Conservation (phyloP, 495 filamentous ascomycete genomes). For the Penicillium lividum region DNA sequence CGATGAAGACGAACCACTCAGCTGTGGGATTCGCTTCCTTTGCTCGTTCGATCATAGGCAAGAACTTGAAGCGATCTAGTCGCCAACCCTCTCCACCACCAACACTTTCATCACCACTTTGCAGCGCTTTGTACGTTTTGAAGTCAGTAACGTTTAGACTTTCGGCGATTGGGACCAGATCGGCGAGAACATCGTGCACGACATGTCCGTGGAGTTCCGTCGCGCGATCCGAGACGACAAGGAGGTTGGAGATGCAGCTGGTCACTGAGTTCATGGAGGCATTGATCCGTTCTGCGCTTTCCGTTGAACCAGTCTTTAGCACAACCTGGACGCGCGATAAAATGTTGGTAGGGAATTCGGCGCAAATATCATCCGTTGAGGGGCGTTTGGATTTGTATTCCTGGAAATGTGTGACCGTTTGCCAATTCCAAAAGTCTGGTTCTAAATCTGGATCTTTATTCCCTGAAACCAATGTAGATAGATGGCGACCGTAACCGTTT, state of each 20-base stretch:
- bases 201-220: slow-evolving; percentile 34
- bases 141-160: slow-evolving; percentile 34
- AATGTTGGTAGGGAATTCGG: slow-evolving; percentile 34
- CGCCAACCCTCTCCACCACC: slow-evolving; percentile 47
- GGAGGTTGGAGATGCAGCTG: slow-evolving; percentile 41
- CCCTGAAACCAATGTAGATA: neutral
- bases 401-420: slow-evolving; percentile 15
- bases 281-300: slow-evolving; percentile 29
- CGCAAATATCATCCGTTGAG: slow-evolving; percentile 19
- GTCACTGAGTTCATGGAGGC: slow-evolving; percentile 38
- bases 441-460: slow-evolving; percentile 3
- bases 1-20: slow-evolving; percentile 65
- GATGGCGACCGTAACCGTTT: neutral
- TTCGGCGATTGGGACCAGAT: slow-evolving; percentile 32
- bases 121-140: slow-evolving; percentile 31
- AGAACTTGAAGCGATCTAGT: slow-evolving; percentile 66
- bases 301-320: slow-evolving; percentile 41
- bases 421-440: slow-evolving; percentile 20
- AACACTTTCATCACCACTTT: slow-evolving; percentile 16
- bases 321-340: slow-evolving; percentile 39
- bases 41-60: slow-evolving; percentile 60
- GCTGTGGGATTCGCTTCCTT: slow-evolving; percentile 52
- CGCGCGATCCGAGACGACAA: slow-evolving; percentile 46
- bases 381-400: neutral
- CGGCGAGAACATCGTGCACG: slow-evolving; percentile 42